A percentile compares a stretch with the other conserved stretches of the same genome.
These are phyloP conservation scores for Cornus controversa DNA, from an alignment of 148 eudicot genomes.

Conservation along the genomic window DNA sequence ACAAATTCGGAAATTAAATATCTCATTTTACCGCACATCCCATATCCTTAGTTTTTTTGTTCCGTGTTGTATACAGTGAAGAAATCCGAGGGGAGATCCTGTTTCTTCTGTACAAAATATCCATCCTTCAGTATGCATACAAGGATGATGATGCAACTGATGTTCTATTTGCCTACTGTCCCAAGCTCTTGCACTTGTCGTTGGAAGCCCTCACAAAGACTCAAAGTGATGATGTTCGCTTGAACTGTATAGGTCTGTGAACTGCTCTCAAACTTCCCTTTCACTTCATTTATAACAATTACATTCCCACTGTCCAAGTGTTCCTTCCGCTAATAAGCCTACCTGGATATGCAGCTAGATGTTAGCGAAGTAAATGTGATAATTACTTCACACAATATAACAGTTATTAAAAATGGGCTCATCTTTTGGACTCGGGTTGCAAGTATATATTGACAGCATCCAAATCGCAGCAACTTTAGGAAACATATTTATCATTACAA, in stretches of 20 bases:
- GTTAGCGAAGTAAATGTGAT: not conserved
- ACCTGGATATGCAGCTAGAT: not conserved
- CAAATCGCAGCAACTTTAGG: not conserved
- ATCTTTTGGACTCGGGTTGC: not conserved
- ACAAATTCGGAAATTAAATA: not conserved
- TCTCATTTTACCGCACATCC: constrained; percentile 1
- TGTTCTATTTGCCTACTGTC: constrained; percentile 45
- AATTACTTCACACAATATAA: not conserved
- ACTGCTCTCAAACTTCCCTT: not conserved
- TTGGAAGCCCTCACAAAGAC: constrained; percentile 82
- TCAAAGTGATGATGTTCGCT: constrained; percentile 88
- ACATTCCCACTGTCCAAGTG: not conserved
- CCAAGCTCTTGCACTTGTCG: constrained; percentile 65
- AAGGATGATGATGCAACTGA: constrained; percentile 49
- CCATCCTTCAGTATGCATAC: constrained; percentile 50
- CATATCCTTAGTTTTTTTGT: constrained; percentile 6
- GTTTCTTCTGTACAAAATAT: constrained; percentile 71
- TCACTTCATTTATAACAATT: not conserved
- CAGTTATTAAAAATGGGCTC: not conserved
- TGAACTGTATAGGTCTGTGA: constrained; percentile 79
- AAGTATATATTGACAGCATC: not conserved
- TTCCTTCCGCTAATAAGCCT: not conserved
- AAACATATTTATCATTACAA: not conserved
- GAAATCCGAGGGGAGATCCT: constrained; percentile 90
- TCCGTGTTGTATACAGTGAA: constrained; percentile 51